phyloP scores from a whole-genome alignment of 1,284 basidiomycete species.

The Leccinum insolens region DNA sequence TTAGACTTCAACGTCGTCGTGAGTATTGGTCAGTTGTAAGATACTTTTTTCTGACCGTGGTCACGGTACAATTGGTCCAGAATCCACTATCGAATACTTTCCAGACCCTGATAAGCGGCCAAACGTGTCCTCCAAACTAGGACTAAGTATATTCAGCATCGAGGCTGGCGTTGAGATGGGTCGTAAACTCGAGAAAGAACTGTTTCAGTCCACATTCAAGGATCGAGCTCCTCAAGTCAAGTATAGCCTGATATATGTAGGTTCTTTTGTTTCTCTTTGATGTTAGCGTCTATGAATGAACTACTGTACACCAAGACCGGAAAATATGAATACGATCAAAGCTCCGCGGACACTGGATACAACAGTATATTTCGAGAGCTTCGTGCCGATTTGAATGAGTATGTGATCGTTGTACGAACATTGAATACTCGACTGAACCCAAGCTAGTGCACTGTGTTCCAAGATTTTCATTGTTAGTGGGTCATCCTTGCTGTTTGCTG shows the following conservation, averaged over 20 bases:
- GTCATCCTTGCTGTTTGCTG: neutral
- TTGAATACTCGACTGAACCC: neutral
- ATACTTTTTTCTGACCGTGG: neutral
- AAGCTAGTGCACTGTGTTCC: neutral
- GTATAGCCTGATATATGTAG: slow-evolving; percentile 84
- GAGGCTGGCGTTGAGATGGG: slow-evolving; percentile 74
- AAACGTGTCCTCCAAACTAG: slow-evolving; percentile 45
- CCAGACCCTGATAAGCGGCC: slow-evolving; percentile 34
- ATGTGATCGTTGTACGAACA: slow-evolving; percentile 20
- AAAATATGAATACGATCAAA: slow-evolving; percentile 83
- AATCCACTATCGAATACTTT: neutral
- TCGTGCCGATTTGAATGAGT: slow-evolving; percentile 82
- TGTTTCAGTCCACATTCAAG: slow-evolving; percentile 93
- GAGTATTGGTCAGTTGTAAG: too few species aligned
- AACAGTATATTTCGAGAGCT: slow-evolving; percentile 71
- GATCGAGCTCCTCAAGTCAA: slow-evolving; percentile 76
- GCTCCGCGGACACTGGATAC: slow-evolving; percentile 53
- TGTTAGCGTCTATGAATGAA: neutral
- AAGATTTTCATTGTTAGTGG: neutral
- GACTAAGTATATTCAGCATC: slow-evolving; percentile 81
- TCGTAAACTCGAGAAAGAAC: slow-evolving; percentile 68
- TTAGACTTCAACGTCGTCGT: too few species aligned
- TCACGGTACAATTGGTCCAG: neutral
- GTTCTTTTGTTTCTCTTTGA: slow-evolving; percentile 25
- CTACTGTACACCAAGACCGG: slow-evolving; percentile 58